A percentile compares a stretch with the other conserved stretches of the same genome.
phyloP scores from a whole-genome alignment of 2,329 filamentous ascomycete genomes.

The Colletotrichum siamense region DNA sequence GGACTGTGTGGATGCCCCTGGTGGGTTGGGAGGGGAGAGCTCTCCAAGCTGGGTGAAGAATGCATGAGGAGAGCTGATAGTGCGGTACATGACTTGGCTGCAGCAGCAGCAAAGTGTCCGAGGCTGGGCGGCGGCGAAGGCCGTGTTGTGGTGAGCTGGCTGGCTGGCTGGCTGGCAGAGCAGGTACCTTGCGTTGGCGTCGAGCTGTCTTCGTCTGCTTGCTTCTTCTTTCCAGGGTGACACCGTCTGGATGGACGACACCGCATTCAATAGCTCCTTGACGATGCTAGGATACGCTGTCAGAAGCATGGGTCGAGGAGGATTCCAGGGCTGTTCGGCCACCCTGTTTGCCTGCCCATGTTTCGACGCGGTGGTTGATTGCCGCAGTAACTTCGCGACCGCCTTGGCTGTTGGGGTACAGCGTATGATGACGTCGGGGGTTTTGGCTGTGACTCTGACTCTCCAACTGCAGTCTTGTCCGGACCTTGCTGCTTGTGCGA shows the following conservation, averaged over 20 bases:
- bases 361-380: not conserved
- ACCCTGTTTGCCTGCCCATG: not conserved
- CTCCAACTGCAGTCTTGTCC: not conserved
- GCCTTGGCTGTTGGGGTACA: not conserved
- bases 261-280: not conserved
- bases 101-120: not conserved
- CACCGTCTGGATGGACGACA: not conserved
- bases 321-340: not conserved
- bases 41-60: slow-evolving; percentile 2
- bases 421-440: slow-evolving; percentile 13
- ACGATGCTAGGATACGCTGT: not conserved
- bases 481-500: not conserved
- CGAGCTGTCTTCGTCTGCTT: not conserved
- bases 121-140: not conserved
- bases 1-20: slow-evolving; percentile 8
- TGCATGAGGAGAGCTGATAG: slow-evolving; percentile 9
- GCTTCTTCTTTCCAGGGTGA: not conserved
- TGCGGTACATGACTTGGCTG: not conserved
- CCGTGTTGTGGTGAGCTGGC: not conserved
- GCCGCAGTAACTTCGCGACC: not conserved
- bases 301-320: not conserved
- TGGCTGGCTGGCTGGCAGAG: not conserved
- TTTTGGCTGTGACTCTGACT: not conserved
- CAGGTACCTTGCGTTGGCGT: not conserved
- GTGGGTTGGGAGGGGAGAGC: slow-evolving; percentile 14